phyloP scores from a whole-genome alignment of 2,329 filamentous ascomycete species.

The Fusarium begoniae region DNA sequence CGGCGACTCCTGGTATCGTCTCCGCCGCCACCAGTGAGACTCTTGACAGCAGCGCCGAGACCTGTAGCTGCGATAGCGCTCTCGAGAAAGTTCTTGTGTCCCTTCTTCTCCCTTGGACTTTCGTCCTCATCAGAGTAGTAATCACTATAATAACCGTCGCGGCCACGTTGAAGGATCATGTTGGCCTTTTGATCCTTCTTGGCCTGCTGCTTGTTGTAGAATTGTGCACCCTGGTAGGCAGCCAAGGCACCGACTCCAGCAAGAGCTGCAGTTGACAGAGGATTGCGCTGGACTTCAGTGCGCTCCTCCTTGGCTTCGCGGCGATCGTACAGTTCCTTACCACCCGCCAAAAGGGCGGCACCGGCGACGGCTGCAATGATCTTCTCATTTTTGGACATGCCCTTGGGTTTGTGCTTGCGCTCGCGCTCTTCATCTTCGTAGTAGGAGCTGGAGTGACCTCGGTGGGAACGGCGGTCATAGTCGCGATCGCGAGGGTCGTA shows the following conservation, averaged over 20 bases:
- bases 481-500: conserved; percentile 59
- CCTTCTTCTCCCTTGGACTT: conserved; percentile 64
- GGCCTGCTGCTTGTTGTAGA: conserved; percentile 68
- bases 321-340: conserved; percentile 73
- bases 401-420: conserved; percentile 55
- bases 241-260: conserved; percentile 72
- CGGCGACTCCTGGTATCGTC: conserved; percentile 61
- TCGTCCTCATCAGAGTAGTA: conserved; percentile 69
- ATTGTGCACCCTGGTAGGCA: conserved; percentile 70
- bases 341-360: conserved; percentile 70
- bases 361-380: conserved; percentile 73
- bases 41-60: conserved; percentile 69
- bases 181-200: conserved; percentile 65
- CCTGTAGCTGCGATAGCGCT: conserved; percentile 69
- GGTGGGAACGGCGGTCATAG: conserved; percentile 55
- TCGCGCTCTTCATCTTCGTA: conserved; percentile 69
- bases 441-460: conserved; percentile 58
- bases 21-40: conserved; percentile 60
- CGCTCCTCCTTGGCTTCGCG: conserved; percentile 64
- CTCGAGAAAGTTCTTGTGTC: conserved; percentile 72
- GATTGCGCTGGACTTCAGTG: conserved; percentile 63
- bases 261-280: conserved; percentile 67
- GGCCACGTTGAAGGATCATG: conserved; percentile 62
- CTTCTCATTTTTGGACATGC: conserved; percentile 70
- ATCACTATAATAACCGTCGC: conserved; percentile 61